A percentile compares a stretch with the other conserved stretches of the same genome.
Conservation (phyloP, 2,329 filamentous ascomycete species). For the Alternaria tenuissima region DNA sequence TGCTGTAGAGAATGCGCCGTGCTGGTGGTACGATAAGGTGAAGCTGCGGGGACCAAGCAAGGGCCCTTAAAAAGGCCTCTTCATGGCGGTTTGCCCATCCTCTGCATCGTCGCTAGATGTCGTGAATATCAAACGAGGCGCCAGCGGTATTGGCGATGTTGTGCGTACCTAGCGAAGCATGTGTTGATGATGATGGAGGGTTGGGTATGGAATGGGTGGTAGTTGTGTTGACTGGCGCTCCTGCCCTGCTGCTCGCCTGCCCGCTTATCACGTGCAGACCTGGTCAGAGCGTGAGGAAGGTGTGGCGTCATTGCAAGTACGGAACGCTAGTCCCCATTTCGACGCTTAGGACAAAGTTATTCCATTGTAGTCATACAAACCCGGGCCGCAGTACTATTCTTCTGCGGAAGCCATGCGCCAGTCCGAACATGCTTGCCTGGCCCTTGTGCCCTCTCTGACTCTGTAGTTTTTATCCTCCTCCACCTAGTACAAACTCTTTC, state of each 20-base stretch:
- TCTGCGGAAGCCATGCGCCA: slow-evolving; percentile 24
- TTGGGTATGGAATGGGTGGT: slow-evolving; percentile 7
- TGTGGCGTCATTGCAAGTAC: slow-evolving; percentile 15
- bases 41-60: slow-evolving; percentile 7
- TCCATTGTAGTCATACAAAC: slow-evolving; percentile 26
- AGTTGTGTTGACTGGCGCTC: not conserved
- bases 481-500: not conserved
- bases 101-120: slow-evolving; percentile 8
- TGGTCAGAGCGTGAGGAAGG: not conserved
- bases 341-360: slow-evolving; percentile 24
- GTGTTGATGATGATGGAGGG: slow-evolving; percentile 7
- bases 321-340: slow-evolving; percentile 23
- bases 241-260: slow-evolving; percentile 1
- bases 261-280: slow-evolving; percentile 12
- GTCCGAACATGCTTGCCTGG: slow-evolving; percentile 18
- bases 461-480: slow-evolving; percentile 8
- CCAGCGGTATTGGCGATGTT: not conserved
- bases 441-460: slow-evolving; percentile 17
- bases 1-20: not conserved
- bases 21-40: slow-evolving; percentile 1
- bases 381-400: slow-evolving; percentile 8
- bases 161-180: not conserved
- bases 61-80: not conserved
- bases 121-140: not conserved
- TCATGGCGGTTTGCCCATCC: slow-evolving; percentile 8